Evolutionary conservation across 225 moss, liverwort and hornwort genomes (phyloP), one percentile per base, ranked within the genome.

Genomic region (Thuidium tamariscinum): DNA sequence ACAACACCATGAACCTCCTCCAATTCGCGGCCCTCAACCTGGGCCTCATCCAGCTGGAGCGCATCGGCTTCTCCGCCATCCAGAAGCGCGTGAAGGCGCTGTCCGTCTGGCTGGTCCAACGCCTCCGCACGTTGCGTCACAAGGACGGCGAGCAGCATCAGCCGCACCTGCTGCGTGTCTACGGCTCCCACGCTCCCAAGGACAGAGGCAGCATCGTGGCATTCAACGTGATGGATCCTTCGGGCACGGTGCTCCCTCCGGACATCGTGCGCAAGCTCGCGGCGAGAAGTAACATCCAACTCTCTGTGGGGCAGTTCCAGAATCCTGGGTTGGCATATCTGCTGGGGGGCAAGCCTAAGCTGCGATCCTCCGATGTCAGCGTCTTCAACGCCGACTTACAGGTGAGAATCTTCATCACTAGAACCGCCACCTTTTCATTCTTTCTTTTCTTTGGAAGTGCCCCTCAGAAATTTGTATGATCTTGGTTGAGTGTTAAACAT

Each of bases 141-240:
- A 94, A 92, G 73, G 91, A 90, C 27, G 92, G 91, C 52, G 60
- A 80, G 37, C 91, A 86, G 27, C 69, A 59, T 10, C 80, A 29
- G 49, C 64, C 83, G 39, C 88, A 85, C 22, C 92, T 97, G 63
- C 57, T 93, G 44, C 88, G 93, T 14, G 92, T 97, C 8, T 95
- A 95, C 59, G 95, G 97, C 72, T 94, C 96, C 55, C 90, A 79
- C 12, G 92, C 87, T 6, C 71, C 90, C 8, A 89, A 87, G 70
- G 89, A 93, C 86, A 89, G 94, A 55, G 95, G 97, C 26, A 96
- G 88, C 86, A 92, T 97, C 16, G 70, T 97, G 62, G 84, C 94
- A 8, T 97, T 97, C 91, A 95, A 84, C 56, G 90, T 97, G 63
- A 83, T 97, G 55, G 97, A 97, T 5, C 91, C 92, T 37, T 93